These are phyloP conservation scores for Aspergillus melleus DNA, from an alignment of 2,329 filamentous ascomycete species.

Conservation along the genomic window DNA sequence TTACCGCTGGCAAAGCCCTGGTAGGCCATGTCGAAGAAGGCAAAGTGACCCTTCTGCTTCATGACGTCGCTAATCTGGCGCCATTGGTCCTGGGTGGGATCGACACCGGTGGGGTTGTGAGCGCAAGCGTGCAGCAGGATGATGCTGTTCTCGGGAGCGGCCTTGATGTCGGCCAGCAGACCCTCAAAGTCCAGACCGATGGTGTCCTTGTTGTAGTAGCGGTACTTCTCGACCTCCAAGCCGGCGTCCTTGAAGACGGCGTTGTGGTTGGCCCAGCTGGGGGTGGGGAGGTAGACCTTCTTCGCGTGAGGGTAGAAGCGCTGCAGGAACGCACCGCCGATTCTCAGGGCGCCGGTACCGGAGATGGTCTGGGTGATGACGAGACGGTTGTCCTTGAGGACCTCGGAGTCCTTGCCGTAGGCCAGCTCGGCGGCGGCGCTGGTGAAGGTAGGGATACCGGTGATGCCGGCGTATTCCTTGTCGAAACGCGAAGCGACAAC, in stretches of 20 bases:
- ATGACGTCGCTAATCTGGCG: slow-evolving; percentile 82
- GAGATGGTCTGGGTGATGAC: slow-evolving; percentile 98
- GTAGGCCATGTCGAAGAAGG: slow-evolving; percentile 99
- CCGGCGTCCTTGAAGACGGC: slow-evolving; percentile 94
- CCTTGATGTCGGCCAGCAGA: slow-evolving; percentile 85
- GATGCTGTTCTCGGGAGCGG: slow-evolving; percentile 79
- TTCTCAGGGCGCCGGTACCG: slow-evolving; percentile 91
- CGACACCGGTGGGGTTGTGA: slow-evolving; percentile 96
- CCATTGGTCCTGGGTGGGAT: slow-evolving; percentile 92
- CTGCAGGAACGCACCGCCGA: slow-evolving; percentile 89
- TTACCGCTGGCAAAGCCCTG: slow-evolving; percentile 95
- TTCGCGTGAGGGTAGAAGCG: slow-evolving; percentile 89
- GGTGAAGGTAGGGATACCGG: slow-evolving; percentile 91
- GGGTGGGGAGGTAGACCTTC: slow-evolving; percentile 94
- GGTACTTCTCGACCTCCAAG: slow-evolving; percentile 89
- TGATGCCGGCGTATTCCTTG: slow-evolving; percentile 98
- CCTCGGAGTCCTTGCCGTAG: slow-evolving; percentile 78
- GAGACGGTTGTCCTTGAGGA: slow-evolving; percentile 71
- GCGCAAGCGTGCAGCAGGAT: slow-evolving; percentile 96
- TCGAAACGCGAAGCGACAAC: slow-evolving; percentile 75
- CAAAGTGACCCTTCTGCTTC: slow-evolving; percentile 83
- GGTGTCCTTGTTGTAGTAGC: slow-evolving; percentile 99
- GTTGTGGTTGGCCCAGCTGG: slow-evolving; percentile 97
- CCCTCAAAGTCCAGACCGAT: slow-evolving; percentile 97
- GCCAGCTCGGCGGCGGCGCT: slow-evolving; percentile 87